Evolutionary conservation across 1,284 basidiomycete genomes (phyloP), one percentile per base, ranked within the genome.

Genomic region (Malassezia pachydermatis): DNA sequence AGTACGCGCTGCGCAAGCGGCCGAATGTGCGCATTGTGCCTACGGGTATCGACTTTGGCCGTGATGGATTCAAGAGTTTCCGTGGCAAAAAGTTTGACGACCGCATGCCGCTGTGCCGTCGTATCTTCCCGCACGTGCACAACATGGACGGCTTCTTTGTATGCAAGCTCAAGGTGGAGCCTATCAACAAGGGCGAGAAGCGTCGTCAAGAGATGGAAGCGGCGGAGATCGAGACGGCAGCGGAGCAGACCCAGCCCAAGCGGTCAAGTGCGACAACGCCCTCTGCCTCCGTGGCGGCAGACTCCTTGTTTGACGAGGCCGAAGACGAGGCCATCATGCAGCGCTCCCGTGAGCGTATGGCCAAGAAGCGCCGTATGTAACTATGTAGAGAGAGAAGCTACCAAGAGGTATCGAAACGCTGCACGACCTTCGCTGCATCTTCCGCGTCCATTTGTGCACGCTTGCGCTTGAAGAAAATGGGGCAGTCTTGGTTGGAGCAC

Each of bases 111-210:
- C 55, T 62, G 24, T 59, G 58, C 2, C 55, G 63, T 10, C 44
- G 69, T 10, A 62, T 72, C 50, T 72, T 65, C 39, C 66, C 70
- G 13, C 67, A 73, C 46, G 72, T 72, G 16, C 72, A 74, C 60
- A 73, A 75, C 62, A 87, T 98, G 86, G 94, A 99, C 73, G 94
- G 94, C 2, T 99, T 99, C 78, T 99, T 82, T 73, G 89, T 98
- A 47, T 90, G 92, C 58, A 98, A 98, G 75, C 86, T 99, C 78
- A 94, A 88, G 74, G 83, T 98, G 19, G 59, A 60, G 39, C 61
- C 64, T 9, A 33, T 51, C 3, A 56, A 49, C 27, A 62, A 55
- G 44, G 51, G 41, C 23, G 42, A 43, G 13, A 44, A 46, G 38
- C 41, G 48, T 11, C 40, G 44, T 2, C n/a, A 32, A 17, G 47